Evolutionary conservation across 2,329 filamentous ascomycete species (phyloP).

Genomic region (Ceratocystis harringtonii): DNA sequence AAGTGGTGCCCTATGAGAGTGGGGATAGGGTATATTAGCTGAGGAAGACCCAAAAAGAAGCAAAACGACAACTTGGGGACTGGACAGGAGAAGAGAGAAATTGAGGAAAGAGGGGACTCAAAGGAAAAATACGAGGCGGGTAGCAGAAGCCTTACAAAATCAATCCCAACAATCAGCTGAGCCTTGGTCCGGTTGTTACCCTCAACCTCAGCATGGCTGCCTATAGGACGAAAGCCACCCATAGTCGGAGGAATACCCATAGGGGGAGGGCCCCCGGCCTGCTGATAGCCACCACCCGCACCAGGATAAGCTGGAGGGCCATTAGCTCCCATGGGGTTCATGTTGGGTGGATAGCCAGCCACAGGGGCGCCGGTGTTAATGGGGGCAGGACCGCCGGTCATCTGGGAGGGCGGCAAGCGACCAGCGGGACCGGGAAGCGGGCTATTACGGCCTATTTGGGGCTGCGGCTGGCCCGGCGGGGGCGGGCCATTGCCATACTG

Average conservation of each 20-base stretch:
- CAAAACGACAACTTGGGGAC: background rate
- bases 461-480: conserved; percentile 6
- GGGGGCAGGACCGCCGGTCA: conserved; percentile 49
- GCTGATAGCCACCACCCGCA: conserved; percentile 29
- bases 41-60: background rate
- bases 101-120: background rate
- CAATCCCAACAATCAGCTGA: conserved; percentile 95
- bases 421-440: conserved; percentile 34
- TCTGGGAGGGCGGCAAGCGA: conserved; percentile 43
- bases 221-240: conserved; percentile 21
- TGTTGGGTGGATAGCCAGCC: conserved; percentile 44
- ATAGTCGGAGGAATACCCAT: background rate
- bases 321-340: conserved; percentile 30
- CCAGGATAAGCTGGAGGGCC: conserved; percentile 31
- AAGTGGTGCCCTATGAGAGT: conserved; percentile 66
- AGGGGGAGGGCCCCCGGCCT: conserved; percentile 22
- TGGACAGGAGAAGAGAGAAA: background rate
- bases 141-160: conserved; percentile 55
- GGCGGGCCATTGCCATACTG: conserved; percentile 10
- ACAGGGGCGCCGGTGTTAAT: conserved; percentile 50
- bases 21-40: background rate
- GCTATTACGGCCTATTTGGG: conserved; percentile 35
- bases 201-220: conserved; percentile 51
- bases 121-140: background rate
- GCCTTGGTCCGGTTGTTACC: conserved; percentile 82